Conservation (phyloP, 2,329 filamentous ascomycete genomes). For the Trichoderma sp. region DNA sequence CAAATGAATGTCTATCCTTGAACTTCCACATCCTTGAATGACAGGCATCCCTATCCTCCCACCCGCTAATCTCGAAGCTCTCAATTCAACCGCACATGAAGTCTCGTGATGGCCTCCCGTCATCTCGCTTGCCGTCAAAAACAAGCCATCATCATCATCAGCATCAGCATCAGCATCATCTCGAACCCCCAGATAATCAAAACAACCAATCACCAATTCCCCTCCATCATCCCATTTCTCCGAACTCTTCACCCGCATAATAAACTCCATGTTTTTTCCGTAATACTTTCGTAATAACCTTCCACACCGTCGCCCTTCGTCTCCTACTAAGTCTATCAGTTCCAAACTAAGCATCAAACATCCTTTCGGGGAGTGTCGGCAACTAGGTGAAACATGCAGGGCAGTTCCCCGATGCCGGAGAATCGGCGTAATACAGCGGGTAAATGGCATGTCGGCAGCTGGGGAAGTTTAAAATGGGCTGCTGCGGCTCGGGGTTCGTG, state of each 20-base stretch:
- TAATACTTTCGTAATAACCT: neutral
- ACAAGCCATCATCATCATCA: neutral
- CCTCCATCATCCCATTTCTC: neutral
- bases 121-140: neutral
- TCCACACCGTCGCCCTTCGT: neutral
- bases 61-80: neutral
- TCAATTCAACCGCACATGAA: neutral
- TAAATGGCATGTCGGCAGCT: neutral
- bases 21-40: neutral
- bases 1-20: neutral
- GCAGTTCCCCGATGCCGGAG: neutral
- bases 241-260: neutral
- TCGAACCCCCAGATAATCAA: neutral
- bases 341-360: neutral
- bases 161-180: neutral
- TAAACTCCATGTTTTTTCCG: neutral
- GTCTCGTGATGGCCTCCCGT: neutral
- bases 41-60: neutral
- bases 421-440: constrained; percentile 4
- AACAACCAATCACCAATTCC: neutral
- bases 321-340: neutral
- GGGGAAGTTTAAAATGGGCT: neutral
- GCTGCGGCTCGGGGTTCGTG: neutral
- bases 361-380: constrained; percentile 5
- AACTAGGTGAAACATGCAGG: neutral